A percentile compares a stretch with the other conserved stretches of the same genome.
phyloP scores from a whole-genome alignment of 1,284 basidiomycete genomes.

The Veloboletus limbatus region DNA sequence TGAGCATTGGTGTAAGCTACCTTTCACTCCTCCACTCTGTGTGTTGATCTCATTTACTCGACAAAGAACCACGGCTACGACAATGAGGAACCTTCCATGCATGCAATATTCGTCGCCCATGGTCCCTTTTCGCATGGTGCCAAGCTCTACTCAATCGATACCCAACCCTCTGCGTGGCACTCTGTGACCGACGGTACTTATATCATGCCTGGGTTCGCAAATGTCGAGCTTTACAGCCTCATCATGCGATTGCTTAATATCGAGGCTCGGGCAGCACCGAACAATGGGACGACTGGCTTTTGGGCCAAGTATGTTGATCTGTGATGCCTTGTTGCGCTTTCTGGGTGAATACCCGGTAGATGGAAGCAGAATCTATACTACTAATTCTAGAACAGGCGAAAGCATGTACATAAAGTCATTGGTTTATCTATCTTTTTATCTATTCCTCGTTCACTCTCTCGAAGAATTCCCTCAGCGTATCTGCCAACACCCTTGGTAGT shows the following conservation, averaged over 20 bases:
- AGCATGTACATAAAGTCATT: no score
- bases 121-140: conserved; percentile 76
- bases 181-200: conserved; percentile 61
- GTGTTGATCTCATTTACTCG: background rate
- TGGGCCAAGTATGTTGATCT: conserved; percentile 69
- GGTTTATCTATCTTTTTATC: background rate
- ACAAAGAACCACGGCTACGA: conserved; percentile 81
- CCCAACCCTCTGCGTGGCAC: conserved; percentile 57
- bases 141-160: conserved; percentile 41
- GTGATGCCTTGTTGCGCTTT: conserved; percentile 6
- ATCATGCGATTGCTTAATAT: conserved; percentile 75
- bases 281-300: conserved; percentile 76
- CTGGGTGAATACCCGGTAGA: no score
- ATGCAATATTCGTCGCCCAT: conserved; percentile 86
- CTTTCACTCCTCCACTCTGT: background rate
- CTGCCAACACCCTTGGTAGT: conserved; percentile 88
- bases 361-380: background rate
- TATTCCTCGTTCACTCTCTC: conserved; percentile 68
- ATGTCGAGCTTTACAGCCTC: conserved; percentile 83
- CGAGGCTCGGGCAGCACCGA: conserved; percentile 53
- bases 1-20: conserved; percentile 72
- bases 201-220: conserved; percentile 77
- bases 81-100: conserved; percentile 74
- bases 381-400: background rate
- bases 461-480: conserved; percentile 91